Base-by-base conservation (phyloP, 306 rosid species). In the Boehmeria nivea region DNA sequence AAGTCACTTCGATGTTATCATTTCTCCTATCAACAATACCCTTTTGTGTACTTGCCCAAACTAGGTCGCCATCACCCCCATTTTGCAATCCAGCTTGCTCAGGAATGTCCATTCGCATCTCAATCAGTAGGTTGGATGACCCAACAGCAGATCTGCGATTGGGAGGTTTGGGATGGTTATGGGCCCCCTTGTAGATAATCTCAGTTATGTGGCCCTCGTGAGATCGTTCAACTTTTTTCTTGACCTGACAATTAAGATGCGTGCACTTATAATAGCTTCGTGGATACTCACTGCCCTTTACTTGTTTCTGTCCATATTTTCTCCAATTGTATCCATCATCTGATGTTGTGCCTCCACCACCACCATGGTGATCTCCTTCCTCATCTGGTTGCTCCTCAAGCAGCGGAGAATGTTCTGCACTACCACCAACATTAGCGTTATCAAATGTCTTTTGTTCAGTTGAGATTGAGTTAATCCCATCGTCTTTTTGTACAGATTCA, bases 261-360 rank as follows among this genome's bases (percentile, higher is more conserved):
- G n/a, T n/a, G n/a, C n/a, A n/a, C n/a, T n/a, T n/a, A n/a, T n/a
- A n/a, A n/a, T n/a, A n/a, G n/a, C n/a, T n/a, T 24, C 97, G 81
- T 0, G 98, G 98, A 60, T 70, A 90, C 78, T 90, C 98, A 4
- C 98, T 90, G 11, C 98, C 98, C 69, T 90, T 90, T 14, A 90
- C 98, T 59, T 87, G 98, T 78, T 90, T 90, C 53, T 90, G 98
- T 43, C 98, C n/a, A n/a, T n/a, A n/a, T n/a, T n/a, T n/a, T n/a
- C n/a, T n/a, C n/a, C n/a, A n/a, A n/a, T n/a, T n/a, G n/a, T n/a
- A n/a, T n/a, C n/a, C n/a, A n/a, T n/a, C n/a, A n/a, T 90, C 95
- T 6, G 95, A 80, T 16, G 77, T 78, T 33, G 94, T 69, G 36
- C 84, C 75, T 23, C 87, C 88, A 81, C 53, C 72, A 62, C 83